These are phyloP conservation scores for Penicillium salamii DNA, from an alignment of 495 filamentous ascomycete genomes.

Conservation along the genomic window DNA sequence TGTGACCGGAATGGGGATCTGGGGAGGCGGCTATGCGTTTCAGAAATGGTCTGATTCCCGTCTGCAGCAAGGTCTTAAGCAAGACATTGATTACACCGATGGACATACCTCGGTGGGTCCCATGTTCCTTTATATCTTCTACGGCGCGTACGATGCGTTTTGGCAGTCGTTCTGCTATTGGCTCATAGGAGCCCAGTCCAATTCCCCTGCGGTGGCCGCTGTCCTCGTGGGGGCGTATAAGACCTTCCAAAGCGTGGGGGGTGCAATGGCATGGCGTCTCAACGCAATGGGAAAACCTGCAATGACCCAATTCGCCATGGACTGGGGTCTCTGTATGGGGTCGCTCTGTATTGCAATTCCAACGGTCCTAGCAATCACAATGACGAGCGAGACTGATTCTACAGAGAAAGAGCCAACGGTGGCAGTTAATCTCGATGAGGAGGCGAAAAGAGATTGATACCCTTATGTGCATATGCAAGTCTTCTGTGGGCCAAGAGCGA, in stretches of 20 bases:
- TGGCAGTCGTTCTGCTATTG: slow-evolving; percentile 82
- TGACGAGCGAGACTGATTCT: slow-evolving; percentile 20
- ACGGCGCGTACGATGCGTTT: slow-evolving; percentile 51
- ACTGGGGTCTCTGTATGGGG: slow-evolving; percentile 67
- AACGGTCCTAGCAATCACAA: slow-evolving; percentile 50
- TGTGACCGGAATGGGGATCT: slow-evolving; percentile 46
- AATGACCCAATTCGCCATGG: slow-evolving; percentile 50
- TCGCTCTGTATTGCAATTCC: slow-evolving; percentile 68
- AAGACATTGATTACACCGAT: slow-evolving; percentile 40
- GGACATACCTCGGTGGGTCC: slow-evolving; percentile 40
- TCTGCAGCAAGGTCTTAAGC: slow-evolving; percentile 25
- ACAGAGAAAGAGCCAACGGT: background rate
- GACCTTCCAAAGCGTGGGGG: slow-evolving; percentile 82
- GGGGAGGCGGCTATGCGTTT: slow-evolving; percentile 54
- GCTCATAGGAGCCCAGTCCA: slow-evolving; percentile 81
- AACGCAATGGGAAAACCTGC: slow-evolving; percentile 63
- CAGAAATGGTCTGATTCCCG: slow-evolving; percentile 40
- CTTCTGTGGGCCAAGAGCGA: too few relatives aligned
- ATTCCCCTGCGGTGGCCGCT: slow-evolving; percentile 80
- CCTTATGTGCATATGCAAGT: too few relatives aligned
- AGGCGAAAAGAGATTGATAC: slow-evolving; percentile 2
- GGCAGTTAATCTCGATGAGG: background rate
- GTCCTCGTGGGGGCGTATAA: slow-evolving; percentile 92
- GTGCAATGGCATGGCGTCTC: slow-evolving; percentile 77
- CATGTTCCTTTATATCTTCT: slow-evolving; percentile 55